Percentiles rank a stretch among this genome's conserved stretches.
Evolutionary conservation across 306 rosid genomes (phyloP).

Genomic region (Lablab purpureus): DNA sequence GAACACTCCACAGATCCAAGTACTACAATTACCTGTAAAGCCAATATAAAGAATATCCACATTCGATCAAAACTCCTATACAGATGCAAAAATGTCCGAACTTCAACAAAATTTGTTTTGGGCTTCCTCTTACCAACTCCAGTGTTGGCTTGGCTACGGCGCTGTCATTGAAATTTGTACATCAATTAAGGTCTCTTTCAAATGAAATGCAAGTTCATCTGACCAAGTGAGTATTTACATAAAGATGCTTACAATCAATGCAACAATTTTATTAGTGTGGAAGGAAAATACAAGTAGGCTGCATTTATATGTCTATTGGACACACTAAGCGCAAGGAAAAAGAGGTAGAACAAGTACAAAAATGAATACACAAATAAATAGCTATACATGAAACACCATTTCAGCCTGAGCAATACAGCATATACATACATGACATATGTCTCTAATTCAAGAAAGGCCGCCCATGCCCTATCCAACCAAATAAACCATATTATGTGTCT

Average conservation of each 20-base stretch:
- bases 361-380: slow-evolving; percentile 12
- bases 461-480: background rate
- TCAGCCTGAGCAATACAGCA: background rate
- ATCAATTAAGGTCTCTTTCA: slow-evolving; percentile 42
- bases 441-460: background rate
- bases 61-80: slow-evolving; percentile 97
- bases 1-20: slow-evolving; percentile 46
- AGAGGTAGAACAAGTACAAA: background rate
- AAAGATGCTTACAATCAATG: slow-evolving; percentile 10
- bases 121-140: slow-evolving; percentile 86
- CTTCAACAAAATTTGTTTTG: slow-evolving; percentile 95
- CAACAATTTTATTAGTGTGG: background rate
- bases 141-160: slow-evolving; percentile 56
- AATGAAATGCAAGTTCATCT: slow-evolving; percentile 27
- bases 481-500: background rate
- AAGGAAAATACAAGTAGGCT: slow-evolving; percentile 32
- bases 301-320: slow-evolving; percentile 1
- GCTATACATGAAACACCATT: background rate
- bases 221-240: slow-evolving; percentile 13
- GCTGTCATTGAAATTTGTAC: slow-evolving; percentile 59
- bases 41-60: slow-evolving; percentile 97
- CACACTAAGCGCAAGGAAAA: slow-evolving; percentile 7
- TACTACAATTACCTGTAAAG: slow-evolving; percentile 78
- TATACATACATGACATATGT: background rate
- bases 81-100: slow-evolving; percentile 88